Evolutionary conservation across 2,329 filamentous ascomycete genomes (phyloP), one percentile per base, ranked within the genome.

Genomic region (Aaosphaeria arxii): DNA sequence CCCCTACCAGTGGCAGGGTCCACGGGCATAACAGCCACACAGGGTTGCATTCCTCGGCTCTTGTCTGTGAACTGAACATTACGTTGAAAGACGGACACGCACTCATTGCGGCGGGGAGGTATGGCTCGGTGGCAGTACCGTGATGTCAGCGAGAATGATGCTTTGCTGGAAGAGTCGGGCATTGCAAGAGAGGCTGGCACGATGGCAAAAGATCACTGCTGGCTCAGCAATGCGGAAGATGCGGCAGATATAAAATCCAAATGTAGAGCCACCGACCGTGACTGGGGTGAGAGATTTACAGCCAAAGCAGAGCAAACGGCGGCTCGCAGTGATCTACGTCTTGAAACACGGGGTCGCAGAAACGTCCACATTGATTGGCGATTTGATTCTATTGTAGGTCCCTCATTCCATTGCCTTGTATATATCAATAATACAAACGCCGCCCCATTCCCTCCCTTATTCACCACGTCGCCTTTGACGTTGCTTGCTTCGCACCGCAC

Each of bases 341-440:
- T 54, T 68, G 67, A 70, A 70, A 70, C 67, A 67, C 54, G 59
- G 55, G 56, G 54, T 47, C 55, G 56, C 53, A 51, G 50, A 54
- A 60, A 60, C 56, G 52, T 40, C 17, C 45, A 33, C 50, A 51
- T 44, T 56, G 52, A 65, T 64, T 66, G 62, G 63, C 58, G 56
- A 50, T 44, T 48, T 54, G 44, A 52, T 52, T 47, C 54, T 57
- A 58, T 53, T 57, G 66, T 69, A 53, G 64, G 66, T 68, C 40
- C 44, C 38, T 47, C 50, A 41, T 43, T 53, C 46, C 24, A 36
- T 45, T 52, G 54, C 51, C 45, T 51, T 46, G 9, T 53, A 48
- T 68, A 68, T 63, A 64, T 66, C 55, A 63, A 66, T 55, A 66
- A 58, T 57, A 55, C 50, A 45, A 50, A 46, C 52, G 55, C 48